Evolutionary conservation across 345 rosid species (phyloP), one percentile per base, ranked within the genome.

Genomic region (Ceriops decandra): DNA sequence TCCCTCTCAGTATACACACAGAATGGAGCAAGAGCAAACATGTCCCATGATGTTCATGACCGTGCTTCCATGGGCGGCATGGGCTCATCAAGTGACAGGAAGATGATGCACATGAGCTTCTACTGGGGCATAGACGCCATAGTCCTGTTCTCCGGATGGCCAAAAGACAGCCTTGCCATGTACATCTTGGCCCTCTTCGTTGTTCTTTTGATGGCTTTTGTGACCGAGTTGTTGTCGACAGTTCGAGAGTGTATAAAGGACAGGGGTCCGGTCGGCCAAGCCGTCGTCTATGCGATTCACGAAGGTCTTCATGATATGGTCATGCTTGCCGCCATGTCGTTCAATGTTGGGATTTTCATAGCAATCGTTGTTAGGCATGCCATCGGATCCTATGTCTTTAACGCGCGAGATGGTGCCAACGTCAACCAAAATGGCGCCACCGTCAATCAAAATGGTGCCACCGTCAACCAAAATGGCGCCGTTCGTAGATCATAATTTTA

Each of bases 291-390:
- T 20, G 73, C 64, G 0, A 26, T 85, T 15, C 74, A 73, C 0
- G 76, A 70, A 79, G 78, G 57, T 9, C 67, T 85, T 0, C 82
- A 82, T 61, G 80, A 85, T 77, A 22, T 84, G 82, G 80, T 78
- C 51, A 82, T 82, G 85, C 84, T 84, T 30, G 66, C 85, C 9
- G 84, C 78, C 56, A 80, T 82, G 88, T 76, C 85, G 26, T 80
- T 60, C 74, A 84, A 84, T 52, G 65, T 72, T 5, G 85, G 88
- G 16, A 77, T 82, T 47, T 82, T 84, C 54, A 20, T 82, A 26
- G 84, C 80, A 5, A 81, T 82, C 15, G 68, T 82, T 16, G 78
- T 63, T 0, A 84, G 88, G 11, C 84, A 82, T 36, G 61, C 76
- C 0, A 17, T 71, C n/a, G 84, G 84, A 2, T 69, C 60, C 57